Conservation (phyloP, 805 yeast species). For the Wickerhamiella azymoides region DNA sequence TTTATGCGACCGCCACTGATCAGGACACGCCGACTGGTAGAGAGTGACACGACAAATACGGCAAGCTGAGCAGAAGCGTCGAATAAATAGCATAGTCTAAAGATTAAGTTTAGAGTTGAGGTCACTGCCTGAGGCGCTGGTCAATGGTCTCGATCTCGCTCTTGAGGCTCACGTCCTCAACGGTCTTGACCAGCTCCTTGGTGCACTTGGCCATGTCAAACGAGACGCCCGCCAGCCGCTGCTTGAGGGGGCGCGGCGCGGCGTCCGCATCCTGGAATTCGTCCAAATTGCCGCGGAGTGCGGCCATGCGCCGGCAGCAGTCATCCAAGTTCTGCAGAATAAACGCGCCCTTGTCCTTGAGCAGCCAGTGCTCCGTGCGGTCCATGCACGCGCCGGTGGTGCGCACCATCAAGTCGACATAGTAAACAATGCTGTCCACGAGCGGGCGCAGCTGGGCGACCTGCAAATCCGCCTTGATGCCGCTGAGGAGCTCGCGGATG, state of each 20-base stretch:
- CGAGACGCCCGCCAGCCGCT: constrained; percentile 88
- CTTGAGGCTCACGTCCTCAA: constrained; percentile 82
- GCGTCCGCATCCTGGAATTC: constrained; percentile 29
- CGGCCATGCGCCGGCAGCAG: constrained; percentile 71
- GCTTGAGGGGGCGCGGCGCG: constrained; percentile 66
- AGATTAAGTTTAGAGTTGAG: too few species aligned
- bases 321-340: constrained; percentile 77
- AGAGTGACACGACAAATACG: too few species aligned
- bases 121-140: constrained; percentile 21
- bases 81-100: constrained; percentile 3
- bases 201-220: constrained; percentile 95
- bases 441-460: constrained; percentile 59
- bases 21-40: too few species aligned
- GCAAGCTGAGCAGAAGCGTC: constrained; percentile 1
- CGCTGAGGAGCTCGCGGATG: constrained; percentile 60
- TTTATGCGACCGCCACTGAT: too few species aligned
- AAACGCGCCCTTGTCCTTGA: constrained; percentile 85
- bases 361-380: constrained; percentile 69
- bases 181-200: constrained; percentile 88
- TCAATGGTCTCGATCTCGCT: constrained; percentile 76
- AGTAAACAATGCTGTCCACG: constrained; percentile 61
- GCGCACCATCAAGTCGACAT: constrained; percentile 75
- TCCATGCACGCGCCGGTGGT: constrained; percentile 81
- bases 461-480: constrained; percentile 41
- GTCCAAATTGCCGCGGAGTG: constrained; percentile 38